Evolutionary conservation across 108 stramenopile genomes (phyloP).

Genomic region (Cyclostephanos tholiformis): DNA sequence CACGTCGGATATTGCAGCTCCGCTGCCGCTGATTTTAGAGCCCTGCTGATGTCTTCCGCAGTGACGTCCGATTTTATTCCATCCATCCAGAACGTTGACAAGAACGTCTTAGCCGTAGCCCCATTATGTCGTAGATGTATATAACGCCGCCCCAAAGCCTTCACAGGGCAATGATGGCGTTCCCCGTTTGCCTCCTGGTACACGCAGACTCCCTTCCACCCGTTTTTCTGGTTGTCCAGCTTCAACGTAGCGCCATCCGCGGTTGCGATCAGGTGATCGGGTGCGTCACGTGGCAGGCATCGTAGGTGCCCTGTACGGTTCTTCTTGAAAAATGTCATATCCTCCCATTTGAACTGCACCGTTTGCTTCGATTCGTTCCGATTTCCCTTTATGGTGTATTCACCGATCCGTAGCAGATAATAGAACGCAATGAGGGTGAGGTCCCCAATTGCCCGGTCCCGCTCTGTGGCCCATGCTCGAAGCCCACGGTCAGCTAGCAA

Average conservation of each 20-base stretch:
- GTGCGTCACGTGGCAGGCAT: background rate
- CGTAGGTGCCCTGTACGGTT: background rate
- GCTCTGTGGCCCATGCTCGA: background rate
- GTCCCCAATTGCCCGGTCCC: conserved; percentile 1
- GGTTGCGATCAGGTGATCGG: background rate
- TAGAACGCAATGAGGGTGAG: conserved; percentile 9
- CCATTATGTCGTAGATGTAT: background rate
- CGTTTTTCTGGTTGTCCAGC: background rate
- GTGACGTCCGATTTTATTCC: background rate
- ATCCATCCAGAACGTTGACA: background rate
- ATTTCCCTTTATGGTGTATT: background rate
- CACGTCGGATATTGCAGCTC: background rate
- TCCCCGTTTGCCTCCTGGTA: background rate
- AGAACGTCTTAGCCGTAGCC: background rate
- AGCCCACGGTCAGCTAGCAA: background rate
- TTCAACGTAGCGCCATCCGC: background rate
- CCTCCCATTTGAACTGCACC: background rate
- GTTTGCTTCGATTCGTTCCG: background rate
- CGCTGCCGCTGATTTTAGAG: background rate
- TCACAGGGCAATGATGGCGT: background rate
- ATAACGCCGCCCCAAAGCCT: background rate
- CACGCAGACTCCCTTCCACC: background rate
- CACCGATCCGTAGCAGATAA: background rate
- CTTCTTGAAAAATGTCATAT: background rate
- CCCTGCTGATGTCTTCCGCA: background rate